A percentile compares a stretch with the other conserved stretches of the same genome.
phyloP scores from a whole-genome alignment of 495 filamentous ascomycete species.

The Amphirosellinia nigrospora region DNA sequence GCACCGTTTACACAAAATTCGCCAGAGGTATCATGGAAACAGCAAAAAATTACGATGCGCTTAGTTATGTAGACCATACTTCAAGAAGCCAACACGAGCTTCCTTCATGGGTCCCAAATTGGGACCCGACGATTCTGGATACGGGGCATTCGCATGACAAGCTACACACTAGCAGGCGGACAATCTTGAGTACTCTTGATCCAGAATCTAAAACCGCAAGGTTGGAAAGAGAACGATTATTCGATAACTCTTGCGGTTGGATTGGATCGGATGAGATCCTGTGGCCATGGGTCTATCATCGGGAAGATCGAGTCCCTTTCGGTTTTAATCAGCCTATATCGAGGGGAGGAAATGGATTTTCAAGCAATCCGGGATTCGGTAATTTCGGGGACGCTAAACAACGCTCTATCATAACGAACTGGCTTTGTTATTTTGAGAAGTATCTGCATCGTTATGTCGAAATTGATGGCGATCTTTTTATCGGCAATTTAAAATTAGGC shows the following conservation, averaged over 20 bases:
- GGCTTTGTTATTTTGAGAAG: too few species aligned
- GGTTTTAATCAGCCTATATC: not conserved
- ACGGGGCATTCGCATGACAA: too few species aligned
- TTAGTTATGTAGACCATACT: not conserved
- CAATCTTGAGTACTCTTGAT: not conserved
- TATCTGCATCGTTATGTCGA: too few species aligned
- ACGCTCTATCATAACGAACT: too few species aligned
- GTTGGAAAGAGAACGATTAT: not conserved
- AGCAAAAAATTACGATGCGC: not conserved
- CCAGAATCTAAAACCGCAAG: not conserved
- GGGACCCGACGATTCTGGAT: not conserved
- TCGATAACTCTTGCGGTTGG: not conserved
- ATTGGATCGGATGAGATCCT: not conserved
- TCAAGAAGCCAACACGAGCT: not conserved
- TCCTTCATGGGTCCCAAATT: constrained; percentile 13
- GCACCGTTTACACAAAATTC: not conserved
- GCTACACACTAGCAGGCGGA: not conserved
- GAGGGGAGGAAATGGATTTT: not conserved
- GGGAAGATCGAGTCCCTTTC: not conserved
- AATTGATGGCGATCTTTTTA: too few species aligned
- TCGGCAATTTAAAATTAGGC: too few species aligned
- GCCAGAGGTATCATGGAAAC: not conserved
- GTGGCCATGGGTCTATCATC: not conserved
- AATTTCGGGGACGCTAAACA: too few species aligned
- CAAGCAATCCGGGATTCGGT: not conserved